Base-by-base conservation (phyloP, 257 asterid species). In the Solanum rostratum region DNA sequence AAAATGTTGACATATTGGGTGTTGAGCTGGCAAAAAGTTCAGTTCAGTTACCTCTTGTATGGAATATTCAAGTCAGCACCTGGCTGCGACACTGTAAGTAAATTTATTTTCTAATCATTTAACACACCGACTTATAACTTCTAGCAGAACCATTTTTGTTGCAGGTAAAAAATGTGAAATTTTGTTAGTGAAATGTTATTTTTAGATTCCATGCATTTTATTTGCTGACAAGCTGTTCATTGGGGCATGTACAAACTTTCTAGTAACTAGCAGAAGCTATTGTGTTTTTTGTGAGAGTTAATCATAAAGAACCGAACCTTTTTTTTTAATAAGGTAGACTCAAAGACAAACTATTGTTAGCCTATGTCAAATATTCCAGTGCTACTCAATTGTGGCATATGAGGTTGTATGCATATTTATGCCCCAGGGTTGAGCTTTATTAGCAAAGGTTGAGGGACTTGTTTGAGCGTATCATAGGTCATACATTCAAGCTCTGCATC, bases 51-150 rank as follows among this genome's bases (percentile, higher is more conserved):
- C 99, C 99, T 15, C 94, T 92, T 80, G 96, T 92, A 55, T 97
- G 99, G 99, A 97, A 97, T 88, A 94, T 97, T 87, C 99, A 95
- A 97, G 99, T 97, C 90, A 97, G 98, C 95, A 97, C 99, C 90
- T 97, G 99, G 99, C 95, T 97, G 85, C 91, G 99, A 84, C 98
- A 97, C 89, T 97, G 99, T 95, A 89, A 94, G 99, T 92, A 62
- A 79, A 18, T 37, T 71, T 87, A 84, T 81, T 24, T 82, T 84
- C 53, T 63, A n/a, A 14, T 45, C 59, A 24, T 68, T 68, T 46
- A 45, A 45, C 15, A 27, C 3, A 1, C 6, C 73, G 2, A 15
- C 59, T 45, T 45, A 3, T 6, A 74, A 74, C 22, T 74, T 73
- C 22, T 74, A 74, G 59, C 59, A 22, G 55, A 74, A 14, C 39